Percentiles rank a stretch among this genome's conserved stretches.
These are phyloP conservation scores for Phaffomyces opuntiae DNA, from an alignment of 805 yeast species.

Conservation along the genomic window DNA sequence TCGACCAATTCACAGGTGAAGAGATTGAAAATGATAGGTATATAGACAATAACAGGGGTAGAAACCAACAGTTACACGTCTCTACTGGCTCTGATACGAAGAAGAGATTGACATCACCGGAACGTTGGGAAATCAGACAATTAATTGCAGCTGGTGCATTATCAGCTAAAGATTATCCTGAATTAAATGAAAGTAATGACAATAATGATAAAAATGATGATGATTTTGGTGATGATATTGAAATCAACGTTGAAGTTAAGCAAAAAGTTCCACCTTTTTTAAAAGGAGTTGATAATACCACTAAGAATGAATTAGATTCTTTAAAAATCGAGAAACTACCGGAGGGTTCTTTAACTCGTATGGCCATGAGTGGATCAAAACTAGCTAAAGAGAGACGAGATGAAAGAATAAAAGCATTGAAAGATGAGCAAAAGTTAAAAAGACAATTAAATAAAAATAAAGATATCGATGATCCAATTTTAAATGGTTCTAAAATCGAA, in stretches of 20 bases:
- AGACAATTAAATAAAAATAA: conserved; percentile 32
- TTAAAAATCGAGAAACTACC: conserved; percentile 61
- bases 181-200: conserved; percentile 35
- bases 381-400: conserved; percentile 61
- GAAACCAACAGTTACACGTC: conserved; percentile 8
- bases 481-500: conserved; percentile 10
- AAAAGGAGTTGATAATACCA: conserved; percentile 35
- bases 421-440: conserved; percentile 53
- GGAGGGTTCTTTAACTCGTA: conserved; percentile 70
- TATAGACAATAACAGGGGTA: conserved; percentile 7
- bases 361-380: conserved; percentile 69
- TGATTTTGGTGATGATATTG: conserved; percentile 31
- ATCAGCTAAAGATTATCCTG: conserved; percentile 63
- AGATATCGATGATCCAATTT: conserved; percentile 33
- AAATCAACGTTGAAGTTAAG: conserved; percentile 67
- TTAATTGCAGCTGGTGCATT: conserved; percentile 74
- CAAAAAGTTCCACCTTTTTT: conserved; percentile 68
- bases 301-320: conserved; percentile 30
- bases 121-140: conserved; percentile 85
- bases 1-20: conserved; percentile 66
- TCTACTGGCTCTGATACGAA: conserved; percentile 16
- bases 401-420: conserved; percentile 41
- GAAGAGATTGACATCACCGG: conserved; percentile 69
- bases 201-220: conserved; percentile 10
- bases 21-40: conserved; percentile 7